Evolutionary conservation across 331 rosid genomes (phyloP).

Genomic region (Malus hybrid): DNA sequence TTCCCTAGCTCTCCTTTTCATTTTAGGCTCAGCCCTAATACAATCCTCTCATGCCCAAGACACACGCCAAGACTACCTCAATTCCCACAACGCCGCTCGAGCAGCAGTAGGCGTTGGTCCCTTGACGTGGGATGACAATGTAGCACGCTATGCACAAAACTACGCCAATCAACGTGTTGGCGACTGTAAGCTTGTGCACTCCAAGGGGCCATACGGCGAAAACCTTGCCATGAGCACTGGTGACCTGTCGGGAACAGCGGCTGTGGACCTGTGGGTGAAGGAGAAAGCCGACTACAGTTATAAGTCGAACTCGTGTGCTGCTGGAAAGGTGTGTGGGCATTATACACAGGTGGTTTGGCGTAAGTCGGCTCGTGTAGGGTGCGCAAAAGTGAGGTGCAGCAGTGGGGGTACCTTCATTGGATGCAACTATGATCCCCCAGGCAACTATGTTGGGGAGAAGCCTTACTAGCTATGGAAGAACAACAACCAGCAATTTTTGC

Average conservation of each 20-base stretch:
- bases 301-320: slow-evolving; percentile 19
- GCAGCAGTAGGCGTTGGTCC: background rate
- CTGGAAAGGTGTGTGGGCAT: background rate
- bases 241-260: background rate
- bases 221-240: slow-evolving; percentile 18
- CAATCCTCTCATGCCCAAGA: background rate
- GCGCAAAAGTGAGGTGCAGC: no score
- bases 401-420: slow-evolving; percentile 34
- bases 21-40: no score
- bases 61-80: no score
- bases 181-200: slow-evolving; percentile 20
- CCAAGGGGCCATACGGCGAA: slow-evolving; percentile 23
- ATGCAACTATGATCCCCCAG: slow-evolving; percentile 50
- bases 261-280: slow-evolving; percentile 23
- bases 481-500: background rate
- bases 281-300: slow-evolving; percentile 26
- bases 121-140: slow-evolving; percentile 15
- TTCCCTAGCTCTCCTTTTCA: no score
- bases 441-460: slow-evolving; percentile 15
- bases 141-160: slow-evolving; percentile 23
- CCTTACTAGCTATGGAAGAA: slow-evolving; percentile 25
- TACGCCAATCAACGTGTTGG: slow-evolving; percentile 9
- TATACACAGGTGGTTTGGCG: no score
- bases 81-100: background rate
- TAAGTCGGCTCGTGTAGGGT: no score